A percentile compares a stretch with the other conserved stretches of the same genome.
These are phyloP conservation scores for Seminavis robusta DNA, from an alignment of 108 stramenopile genomes.

Conservation along the genomic window DNA sequence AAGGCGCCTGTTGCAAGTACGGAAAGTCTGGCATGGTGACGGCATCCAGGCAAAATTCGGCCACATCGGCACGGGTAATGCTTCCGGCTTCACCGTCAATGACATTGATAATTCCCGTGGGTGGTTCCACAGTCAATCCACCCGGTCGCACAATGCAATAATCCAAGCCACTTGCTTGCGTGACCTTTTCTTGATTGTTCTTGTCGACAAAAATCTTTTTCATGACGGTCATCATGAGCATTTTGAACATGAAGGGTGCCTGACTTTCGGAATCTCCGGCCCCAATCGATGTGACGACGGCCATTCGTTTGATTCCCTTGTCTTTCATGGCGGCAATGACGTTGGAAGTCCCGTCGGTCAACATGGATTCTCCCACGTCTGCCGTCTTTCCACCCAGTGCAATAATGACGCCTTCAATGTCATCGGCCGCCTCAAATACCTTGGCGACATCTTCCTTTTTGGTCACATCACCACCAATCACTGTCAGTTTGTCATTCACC, in stretches of 20 bases:
- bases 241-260: constrained; percentile 91
- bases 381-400: constrained; percentile 95
- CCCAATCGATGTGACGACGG: constrained; percentile 96
- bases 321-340: constrained; percentile 92
- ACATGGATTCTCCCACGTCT: constrained; percentile 94
- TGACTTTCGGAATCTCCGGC: constrained; percentile 94
- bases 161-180: constrained; percentile 77
- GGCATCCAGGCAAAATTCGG: constrained; percentile 94
- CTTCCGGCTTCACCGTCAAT: constrained; percentile 95
- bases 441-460: constrained; percentile 82
- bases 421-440: constrained; percentile 65
- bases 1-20: constrained; percentile 90
- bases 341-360: constrained; percentile 90
- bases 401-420: constrained; percentile 89
- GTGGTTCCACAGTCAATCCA: constrained; percentile 91
- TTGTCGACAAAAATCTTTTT: constrained; percentile 96
- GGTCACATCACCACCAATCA: constrained; percentile 86
- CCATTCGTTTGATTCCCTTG: constrained; percentile 84
- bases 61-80: constrained; percentile 95
- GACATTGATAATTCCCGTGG: constrained; percentile 97
- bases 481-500: constrained; percentile 59
- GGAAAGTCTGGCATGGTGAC: constrained; percentile 83
- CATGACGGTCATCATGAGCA: constrained; percentile 97
- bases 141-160: constrained; percentile 96
- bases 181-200: constrained; percentile 94